A percentile compares a stretch with the other conserved stretches of the same genome.
These are phyloP conservation scores for Carex kokanica DNA, from an alignment of 176 grass and related monocot species.

Conservation along the genomic window DNA sequence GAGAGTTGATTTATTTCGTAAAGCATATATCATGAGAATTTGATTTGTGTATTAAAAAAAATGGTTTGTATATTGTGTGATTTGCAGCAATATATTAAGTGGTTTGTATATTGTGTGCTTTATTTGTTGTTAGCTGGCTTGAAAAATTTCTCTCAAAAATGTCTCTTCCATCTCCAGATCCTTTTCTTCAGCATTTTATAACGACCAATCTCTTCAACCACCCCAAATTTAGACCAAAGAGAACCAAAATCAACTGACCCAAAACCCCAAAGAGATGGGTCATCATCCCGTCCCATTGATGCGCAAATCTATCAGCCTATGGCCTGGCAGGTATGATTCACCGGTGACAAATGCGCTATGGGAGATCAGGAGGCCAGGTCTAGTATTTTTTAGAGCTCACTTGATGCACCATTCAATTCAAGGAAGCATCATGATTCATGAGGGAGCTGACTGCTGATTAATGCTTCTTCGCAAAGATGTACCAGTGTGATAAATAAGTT, in stretches of 20 bases:
- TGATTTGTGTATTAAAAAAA: too few relatives aligned
- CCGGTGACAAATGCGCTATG: conserved; percentile 81
- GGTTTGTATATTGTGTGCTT: too few relatives aligned
- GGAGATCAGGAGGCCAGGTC: conserved; percentile 85
- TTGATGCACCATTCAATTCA: conserved; percentile 33
- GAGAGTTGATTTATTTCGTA: too few relatives aligned
- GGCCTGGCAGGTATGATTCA: conserved; percentile 89
- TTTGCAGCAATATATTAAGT: too few relatives aligned
- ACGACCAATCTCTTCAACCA: conserved; percentile 25
- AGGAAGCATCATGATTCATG: conserved; percentile 33
- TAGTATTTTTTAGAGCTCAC: conserved; percentile 82
- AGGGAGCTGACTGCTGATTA: conserved; percentile 61
- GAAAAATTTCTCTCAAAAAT: neutral
- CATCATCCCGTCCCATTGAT: conserved; percentile 30
- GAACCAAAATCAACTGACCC: neutral
- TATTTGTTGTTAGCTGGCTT: too few relatives aligned
- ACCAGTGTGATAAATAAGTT: conserved; percentile 72
- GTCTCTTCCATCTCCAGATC: neutral
- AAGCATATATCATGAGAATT: too few relatives aligned
- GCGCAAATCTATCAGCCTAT: conserved; percentile 76
- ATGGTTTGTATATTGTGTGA: too few relatives aligned
- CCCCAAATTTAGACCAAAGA: neutral
- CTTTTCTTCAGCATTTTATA: conserved; percentile 11
- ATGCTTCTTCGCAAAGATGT: conserved; percentile 60
- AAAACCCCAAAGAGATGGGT: conserved; percentile 31